phyloP scores from a whole-genome alignment of 768 basidiomycete species.

The Cubamyces lactineus region DNA sequence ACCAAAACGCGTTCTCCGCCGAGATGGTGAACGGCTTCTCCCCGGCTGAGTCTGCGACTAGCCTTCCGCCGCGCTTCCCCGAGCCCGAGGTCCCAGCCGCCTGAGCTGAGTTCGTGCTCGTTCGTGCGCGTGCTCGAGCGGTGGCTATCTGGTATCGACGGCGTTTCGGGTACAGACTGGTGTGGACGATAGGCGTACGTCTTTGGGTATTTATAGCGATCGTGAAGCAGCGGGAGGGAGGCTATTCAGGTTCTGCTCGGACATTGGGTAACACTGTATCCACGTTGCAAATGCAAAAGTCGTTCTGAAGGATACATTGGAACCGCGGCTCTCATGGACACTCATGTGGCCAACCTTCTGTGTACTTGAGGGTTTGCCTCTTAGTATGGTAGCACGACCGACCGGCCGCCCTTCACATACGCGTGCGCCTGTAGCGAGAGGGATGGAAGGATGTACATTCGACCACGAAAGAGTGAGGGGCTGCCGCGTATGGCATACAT shows the following conservation, averaged over 20 bases:
- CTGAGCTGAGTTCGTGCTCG: background rate
- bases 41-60: constrained; percentile 16
- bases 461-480: background rate
- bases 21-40: constrained; percentile 24
- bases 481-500: background rate
- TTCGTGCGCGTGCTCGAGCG: too few relatives aligned
- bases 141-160: background rate
- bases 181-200: background rate
- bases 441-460: background rate
- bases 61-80: constrained; percentile 42
- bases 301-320: too few relatives aligned
- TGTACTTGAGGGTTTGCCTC: too few relatives aligned
- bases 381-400: too few relatives aligned
- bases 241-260: background rate
- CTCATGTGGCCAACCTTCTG: too few relatives aligned
- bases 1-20: constrained; percentile 22
- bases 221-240: background rate
- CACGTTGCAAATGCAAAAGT: background rate
- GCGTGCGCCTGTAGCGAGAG: background rate
- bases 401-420: too few relatives aligned
- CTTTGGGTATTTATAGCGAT: constrained; percentile 7
- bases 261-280: background rate
- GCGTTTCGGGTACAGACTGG: background rate
- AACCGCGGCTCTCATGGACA: too few relatives aligned
- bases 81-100: constrained; percentile 37